Evolutionary conservation across 2,329 filamentous ascomycete species (phyloP).

Genomic region (Fusarium nygamai): DNA sequence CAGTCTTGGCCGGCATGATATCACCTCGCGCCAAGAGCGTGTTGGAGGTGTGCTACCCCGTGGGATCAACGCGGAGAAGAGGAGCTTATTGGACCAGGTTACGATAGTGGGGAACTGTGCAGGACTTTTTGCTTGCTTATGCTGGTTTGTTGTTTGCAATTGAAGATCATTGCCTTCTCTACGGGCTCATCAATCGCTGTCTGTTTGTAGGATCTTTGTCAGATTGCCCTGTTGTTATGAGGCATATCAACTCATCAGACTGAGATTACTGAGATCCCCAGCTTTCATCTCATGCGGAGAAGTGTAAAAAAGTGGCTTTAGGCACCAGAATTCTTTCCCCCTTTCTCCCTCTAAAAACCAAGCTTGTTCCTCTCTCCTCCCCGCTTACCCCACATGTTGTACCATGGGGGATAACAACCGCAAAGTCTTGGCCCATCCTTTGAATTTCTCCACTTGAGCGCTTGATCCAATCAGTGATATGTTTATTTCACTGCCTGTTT

Average conservation of each 20-base stretch:
- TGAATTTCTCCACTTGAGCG: not conserved
- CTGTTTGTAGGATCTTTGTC: rapidly evolving
- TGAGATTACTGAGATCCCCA: not conserved
- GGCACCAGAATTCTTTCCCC: conserved; percentile 15
- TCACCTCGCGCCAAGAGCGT: conserved; percentile 10
- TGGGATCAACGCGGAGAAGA: conserved; percentile 22
- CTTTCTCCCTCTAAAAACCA: not conserved
- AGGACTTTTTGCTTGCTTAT: conserved; percentile 6
- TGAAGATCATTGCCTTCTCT: not conserved
- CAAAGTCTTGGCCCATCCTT: conserved; percentile 17
- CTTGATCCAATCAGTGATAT: not conserved
- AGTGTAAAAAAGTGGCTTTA: not conserved
- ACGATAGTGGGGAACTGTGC: not conserved
- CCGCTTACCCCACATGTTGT: conserved; percentile 16
- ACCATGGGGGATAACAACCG: not conserved
- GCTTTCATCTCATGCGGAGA: conserved; percentile 1
- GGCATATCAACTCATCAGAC: no score
- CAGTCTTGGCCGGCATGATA: conserved; percentile 22
- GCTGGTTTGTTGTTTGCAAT: not conserved
- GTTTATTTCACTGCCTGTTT: conserved; percentile 30
- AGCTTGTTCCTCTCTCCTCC: conserved; percentile 11
- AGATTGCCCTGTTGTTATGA: not conserved
- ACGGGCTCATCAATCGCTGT: rapidly evolving
- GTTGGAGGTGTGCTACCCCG: conserved; percentile 13
- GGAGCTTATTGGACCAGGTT: not conserved